These are phyloP conservation scores for Bimuria novae-zelandiae DNA, from an alignment of 2,329 filamentous ascomycete species.

Conservation along the genomic window DNA sequence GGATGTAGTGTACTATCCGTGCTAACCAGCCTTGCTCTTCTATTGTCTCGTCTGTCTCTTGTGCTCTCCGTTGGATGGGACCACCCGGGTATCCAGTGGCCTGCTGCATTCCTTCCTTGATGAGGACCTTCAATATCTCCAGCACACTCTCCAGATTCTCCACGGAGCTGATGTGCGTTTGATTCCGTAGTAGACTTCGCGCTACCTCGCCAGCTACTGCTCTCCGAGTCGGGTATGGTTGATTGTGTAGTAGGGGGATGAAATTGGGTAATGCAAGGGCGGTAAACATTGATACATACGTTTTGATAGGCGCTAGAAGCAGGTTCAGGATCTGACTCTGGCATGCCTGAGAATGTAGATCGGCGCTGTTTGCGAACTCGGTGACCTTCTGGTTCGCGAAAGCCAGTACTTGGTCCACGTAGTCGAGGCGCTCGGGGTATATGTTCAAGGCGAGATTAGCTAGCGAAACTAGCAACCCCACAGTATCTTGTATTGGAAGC, in stretches of 20 bases:
- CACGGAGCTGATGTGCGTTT: slow-evolving; percentile 75
- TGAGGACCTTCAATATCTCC: slow-evolving; percentile 85
- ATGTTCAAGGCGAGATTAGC: slow-evolving; percentile 95
- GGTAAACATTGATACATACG: slow-evolving; percentile 95
- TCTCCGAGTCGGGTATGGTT: slow-evolving; percentile 89
- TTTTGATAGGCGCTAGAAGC: slow-evolving; percentile 85
- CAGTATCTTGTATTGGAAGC: slow-evolving; percentile 91
- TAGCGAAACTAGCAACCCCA: slow-evolving; percentile 90
- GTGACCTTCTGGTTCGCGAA: slow-evolving; percentile 86
- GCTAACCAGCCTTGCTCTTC: slow-evolving; percentile 98
- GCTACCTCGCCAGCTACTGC: slow-evolving; percentile 90
- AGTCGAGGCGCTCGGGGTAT: slow-evolving; percentile 89
- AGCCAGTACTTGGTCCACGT: slow-evolving; percentile 89
- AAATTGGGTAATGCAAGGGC: slow-evolving; percentile 90
- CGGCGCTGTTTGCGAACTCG: slow-evolving; percentile 92
- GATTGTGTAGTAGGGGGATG: slow-evolving; percentile 84
- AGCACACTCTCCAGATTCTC: slow-evolving; percentile 86
- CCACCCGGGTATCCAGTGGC: slow-evolving; percentile 83
- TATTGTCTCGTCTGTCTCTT: slow-evolving; percentile 94
- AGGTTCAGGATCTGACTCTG: slow-evolving; percentile 89
- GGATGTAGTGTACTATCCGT: slow-evolving; percentile 84
- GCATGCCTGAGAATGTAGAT: slow-evolving; percentile 83
- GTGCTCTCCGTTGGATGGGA: slow-evolving; percentile 70
- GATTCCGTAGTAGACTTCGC: slow-evolving; percentile 78
- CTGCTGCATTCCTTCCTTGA: slow-evolving; percentile 85